Base-by-base conservation (phyloP, 176 grass and related monocot genomes). In the Ensete ventricosum region DNA sequence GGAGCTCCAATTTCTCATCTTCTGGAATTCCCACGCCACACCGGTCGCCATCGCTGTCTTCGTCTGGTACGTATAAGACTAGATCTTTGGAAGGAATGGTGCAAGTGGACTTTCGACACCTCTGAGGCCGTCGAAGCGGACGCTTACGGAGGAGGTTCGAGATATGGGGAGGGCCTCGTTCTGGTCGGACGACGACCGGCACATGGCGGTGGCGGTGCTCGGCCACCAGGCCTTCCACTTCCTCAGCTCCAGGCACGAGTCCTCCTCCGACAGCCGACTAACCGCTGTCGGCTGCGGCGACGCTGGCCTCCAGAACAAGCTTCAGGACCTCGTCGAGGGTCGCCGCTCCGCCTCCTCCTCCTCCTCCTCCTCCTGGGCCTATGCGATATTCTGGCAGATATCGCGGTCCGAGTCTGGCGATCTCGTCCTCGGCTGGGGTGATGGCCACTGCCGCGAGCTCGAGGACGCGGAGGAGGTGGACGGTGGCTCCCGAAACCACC, bases 331-430 rank as follows among this genome's bases (percentile, higher is more conserved):
- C 73, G 93, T 96, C 9, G 89, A 96, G 65, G 58, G 78, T 4
- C 34, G 34, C 34, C 34, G 34, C 13, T 57, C 73, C 17, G 64
- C 69, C 1, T 12, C 73, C 25, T 14, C 83, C 9, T 96, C 29
- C 13, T 55, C 73, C 17, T 64, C 69, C 1, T 16, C 73, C 25
- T n/a, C 83, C 9, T 96, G 93, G 93, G 74, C 78, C 2, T 90
- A 86, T 76, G 89, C 87, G 64, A 90, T 96, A 68, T 92, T 92
- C 83, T 96, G 92, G 92, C 92, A 90, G 76, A 78, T 82, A 73
- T 90, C 92, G 43, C 75, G 84, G 53, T 58, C 83, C 14, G 55
- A 64, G 16, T 50, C 19, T 73, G 71, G 72, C 25, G 73, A 76
- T 24, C 52, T 81, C n/a, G 83, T 92, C 74, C 87, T 92, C 59